phyloP scores from a whole-genome alignment of 2,329 filamentous ascomycete species.

The Fusarium pseudoanthophilum region DNA sequence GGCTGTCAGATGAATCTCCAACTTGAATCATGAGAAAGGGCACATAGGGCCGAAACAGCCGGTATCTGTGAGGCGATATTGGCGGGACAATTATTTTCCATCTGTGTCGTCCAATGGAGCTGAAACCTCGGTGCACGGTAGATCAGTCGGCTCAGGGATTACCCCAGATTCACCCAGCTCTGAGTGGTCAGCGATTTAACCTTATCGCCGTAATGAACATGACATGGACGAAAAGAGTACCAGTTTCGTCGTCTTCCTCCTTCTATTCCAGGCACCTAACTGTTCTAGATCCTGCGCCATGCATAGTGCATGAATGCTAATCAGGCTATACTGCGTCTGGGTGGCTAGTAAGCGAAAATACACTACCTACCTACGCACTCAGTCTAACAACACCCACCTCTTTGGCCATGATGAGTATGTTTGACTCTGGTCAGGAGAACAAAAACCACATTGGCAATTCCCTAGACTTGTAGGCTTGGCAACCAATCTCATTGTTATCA shows the following conservation, averaged over 20 bases:
- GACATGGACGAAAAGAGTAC: neutral
- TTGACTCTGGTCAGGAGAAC: neutral
- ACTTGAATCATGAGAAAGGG: slow-evolving; percentile 4
- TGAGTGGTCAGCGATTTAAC: neutral
- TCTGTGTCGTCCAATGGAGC: neutral
- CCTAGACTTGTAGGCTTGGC: neutral
- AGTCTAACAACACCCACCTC: neutral
- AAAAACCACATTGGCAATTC: neutral
- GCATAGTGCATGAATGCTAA: neutral
- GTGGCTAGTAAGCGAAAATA: neutral
- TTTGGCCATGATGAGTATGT: neutral
- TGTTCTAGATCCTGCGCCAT: slow-evolving; percentile 18
- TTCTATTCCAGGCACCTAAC: slow-evolving; percentile 53
- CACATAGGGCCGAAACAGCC: neutral
- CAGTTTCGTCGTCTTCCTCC: slow-evolving; percentile 38
- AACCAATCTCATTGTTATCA: neutral
- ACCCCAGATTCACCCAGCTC: slow-evolving; percentile 3
- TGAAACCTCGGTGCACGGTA: neutral
- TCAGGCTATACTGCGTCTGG: neutral
- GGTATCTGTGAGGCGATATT: neutral
- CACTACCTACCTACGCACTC: neutral
- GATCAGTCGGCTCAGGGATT: slow-evolving; percentile 5
- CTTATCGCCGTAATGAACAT: neutral
- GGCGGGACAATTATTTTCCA: slow-evolving; percentile 14
- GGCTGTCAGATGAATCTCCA: slow-evolving; percentile 20